These are phyloP conservation scores for Phytophthora capsici DNA, from an alignment of 352 stramenopile species.

Conservation along the genomic window DNA sequence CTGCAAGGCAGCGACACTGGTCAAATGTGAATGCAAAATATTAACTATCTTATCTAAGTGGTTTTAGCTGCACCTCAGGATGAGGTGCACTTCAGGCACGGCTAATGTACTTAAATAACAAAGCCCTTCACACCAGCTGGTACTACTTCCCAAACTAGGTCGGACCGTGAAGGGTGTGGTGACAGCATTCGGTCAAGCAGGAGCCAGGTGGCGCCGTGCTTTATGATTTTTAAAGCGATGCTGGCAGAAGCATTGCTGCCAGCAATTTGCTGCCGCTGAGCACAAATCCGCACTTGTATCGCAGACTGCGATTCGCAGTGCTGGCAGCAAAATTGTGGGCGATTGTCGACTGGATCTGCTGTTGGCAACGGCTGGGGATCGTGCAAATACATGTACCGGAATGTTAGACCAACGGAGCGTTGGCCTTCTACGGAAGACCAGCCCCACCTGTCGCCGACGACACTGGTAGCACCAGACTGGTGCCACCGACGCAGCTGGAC, in stretches of 20 bases:
- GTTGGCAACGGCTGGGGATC: neutral
- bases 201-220: slow-evolving; percentile 1
- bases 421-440: slow-evolving; percentile 10
- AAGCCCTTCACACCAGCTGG: slow-evolving; percentile 7
- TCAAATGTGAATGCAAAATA: neutral
- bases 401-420: slow-evolving; percentile 1
- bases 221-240: no score
- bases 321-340: neutral
- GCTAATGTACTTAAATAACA: no score
- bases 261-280: neutral
- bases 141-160: slow-evolving; percentile 7
- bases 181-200: slow-evolving; percentile 32
- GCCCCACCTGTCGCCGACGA: no score
- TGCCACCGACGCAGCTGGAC: neutral
- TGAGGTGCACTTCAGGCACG: no score
- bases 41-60: neutral
- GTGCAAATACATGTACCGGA: neutral
- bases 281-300: slow-evolving; percentile 10
- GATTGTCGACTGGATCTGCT: slow-evolving; percentile 18
- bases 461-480: no score
- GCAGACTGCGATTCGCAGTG: neutral
- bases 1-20: slow-evolving; percentile 18
- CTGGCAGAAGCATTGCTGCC: no score
- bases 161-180: slow-evolving; percentile 16
- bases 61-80: no score